Base-by-base conservation (phyloP, 2,329 filamentous ascomycete species). In the Blastomyces parvus region DNA sequence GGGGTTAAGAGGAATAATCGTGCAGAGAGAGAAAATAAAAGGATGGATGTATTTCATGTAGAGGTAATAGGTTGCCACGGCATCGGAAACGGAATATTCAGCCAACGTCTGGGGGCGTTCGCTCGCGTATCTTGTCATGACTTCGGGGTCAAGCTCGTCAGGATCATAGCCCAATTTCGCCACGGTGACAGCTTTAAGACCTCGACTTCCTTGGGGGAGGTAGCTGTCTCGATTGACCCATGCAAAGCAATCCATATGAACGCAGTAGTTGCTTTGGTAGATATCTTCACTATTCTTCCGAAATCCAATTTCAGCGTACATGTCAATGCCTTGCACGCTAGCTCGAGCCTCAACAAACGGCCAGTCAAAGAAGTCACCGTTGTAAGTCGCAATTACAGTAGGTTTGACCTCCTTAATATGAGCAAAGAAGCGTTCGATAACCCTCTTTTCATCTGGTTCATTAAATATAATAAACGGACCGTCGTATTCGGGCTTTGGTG, bases 21-120 rank as follows among this genome's bases (percentile, higher is more conserved):
- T 99, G 77, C 94, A 99, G 0, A 99, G 81, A 0, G 95, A 97
- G 82, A 99, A 99, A 74, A 99, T 94, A 80, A 99, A 99, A 3
- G 94, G 94, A 74, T 99, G 94, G n/a, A 99, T 90, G 75, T 99
- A 99, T 87, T 99, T 99, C 95, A 99, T 99, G 82, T 99, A 99
- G 66, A 99, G 80, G 73, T 99, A 99, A 74, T 99, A 99, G 0
- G 94, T 99, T 27, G 94, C 94, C 60, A 99, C 94, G 11, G 95
- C 95, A 82, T 99, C 95, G 71, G 95, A 99, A 55, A 99, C 94
- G 0, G 95, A 99, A 78, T 99, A 99, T 72, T 99, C 94, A 9
- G 94, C 93, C 60, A 99, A 81, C 0, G 91, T 96, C 74, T 99
- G 94, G 0, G 94, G 94, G 67, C 91, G 84, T 77, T 99, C 94